Conservation (phyloP, 1,284 basidiomycete species). For the Fomes fomentarius region DNA sequence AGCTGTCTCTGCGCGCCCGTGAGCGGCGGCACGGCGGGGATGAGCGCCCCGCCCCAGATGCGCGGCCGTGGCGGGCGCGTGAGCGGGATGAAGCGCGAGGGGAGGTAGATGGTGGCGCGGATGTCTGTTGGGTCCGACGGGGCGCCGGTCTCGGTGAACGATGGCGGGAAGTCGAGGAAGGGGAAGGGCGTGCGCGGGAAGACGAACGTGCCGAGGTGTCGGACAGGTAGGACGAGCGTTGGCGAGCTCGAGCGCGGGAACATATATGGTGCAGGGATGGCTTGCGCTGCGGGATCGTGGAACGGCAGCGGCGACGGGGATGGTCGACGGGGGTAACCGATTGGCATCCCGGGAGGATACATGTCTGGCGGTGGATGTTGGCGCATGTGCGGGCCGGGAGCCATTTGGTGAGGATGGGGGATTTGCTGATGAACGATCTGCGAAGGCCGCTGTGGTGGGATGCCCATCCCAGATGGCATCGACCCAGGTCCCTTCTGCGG, state of each 20-base stretch:
- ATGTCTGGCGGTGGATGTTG: conserved; percentile 21
- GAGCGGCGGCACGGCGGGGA: conserved; percentile 41
- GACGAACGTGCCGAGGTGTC: conserved; percentile 61
- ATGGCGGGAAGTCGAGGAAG: conserved; percentile 39
- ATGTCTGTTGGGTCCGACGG: conserved; percentile 50
- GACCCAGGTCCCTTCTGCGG: conserved; percentile 19
- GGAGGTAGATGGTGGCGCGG: conserved; percentile 62
- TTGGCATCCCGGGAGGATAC: conserved; percentile 12
- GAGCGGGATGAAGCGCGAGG: conserved; percentile 57
- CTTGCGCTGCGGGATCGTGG: conserved; percentile 11
- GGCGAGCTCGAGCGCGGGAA: conserved; percentile 25
- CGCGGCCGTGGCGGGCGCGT: conserved; percentile 50
- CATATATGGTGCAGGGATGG: conserved; percentile 8
- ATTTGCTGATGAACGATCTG: conserved; percentile 20
- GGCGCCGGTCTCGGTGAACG: conserved; percentile 19
- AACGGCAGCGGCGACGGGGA: conserved; percentile 22
- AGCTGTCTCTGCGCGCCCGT: conserved; percentile 26
- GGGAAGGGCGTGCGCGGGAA: conserved; percentile 46
- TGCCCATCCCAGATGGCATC: conserved; percentile 10
- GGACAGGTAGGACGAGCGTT: conserved; percentile 37
- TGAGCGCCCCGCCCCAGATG: conserved; percentile 71
- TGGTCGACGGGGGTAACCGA: conserved; percentile 22
- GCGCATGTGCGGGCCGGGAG: conserved; percentile 27
- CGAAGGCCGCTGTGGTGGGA: conserved; percentile 16
- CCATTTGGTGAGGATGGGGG: conserved; percentile 18